Base-by-base conservation (phyloP, 768 basidiomycete species). In the Leccinum arenicola region DNA sequence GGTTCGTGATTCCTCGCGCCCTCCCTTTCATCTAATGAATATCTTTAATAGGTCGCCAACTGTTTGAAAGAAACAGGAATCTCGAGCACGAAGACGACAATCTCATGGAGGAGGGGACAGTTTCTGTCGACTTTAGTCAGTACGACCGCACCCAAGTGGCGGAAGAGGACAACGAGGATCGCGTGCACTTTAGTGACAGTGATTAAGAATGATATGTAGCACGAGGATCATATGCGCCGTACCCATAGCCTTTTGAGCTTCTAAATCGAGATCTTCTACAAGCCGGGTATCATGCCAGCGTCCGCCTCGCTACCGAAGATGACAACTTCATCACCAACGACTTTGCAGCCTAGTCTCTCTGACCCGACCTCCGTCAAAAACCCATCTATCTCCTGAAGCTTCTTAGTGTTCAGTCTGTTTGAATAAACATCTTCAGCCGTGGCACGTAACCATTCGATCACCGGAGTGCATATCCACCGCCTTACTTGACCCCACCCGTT, bases 41-140 rank as follows among this genome's bases (percentile, higher is more conserved):
- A 31, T 47, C 7, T 40, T 59, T 54, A n/a, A 57, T 64, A 96
- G 96, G 96, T 27, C 87, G 93, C 23, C 94, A 97, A 75, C 76
- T 98, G 49, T 99, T 98, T 73, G 93, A 96, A 74, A 84, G 84
- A 40, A 87, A 93, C 69, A 83, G 77, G 57, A 83, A 84, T 64
- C 78, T 95, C 35, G 84, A 77, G 4, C 75, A 76, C 9, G 87
- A 91, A 50, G 96, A 98, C 56, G 91, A 91, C 62, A 80, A 74
- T 14, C 78, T 95, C 38, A 73, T 88, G 68, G 95, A 98, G 72
- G 96, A 95, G 69, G 95, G 86, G 25, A 83, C 85, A 0, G 85
- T 89, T 55, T 91, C 91, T 21, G 92, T 98, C 53, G 95, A 98
- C 71, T 73, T 92, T 67, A 91, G 86, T 64, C 89, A 95, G 71